Conservation (phyloP, 306 rosid genomes). For the Parietaria judaica region DNA sequence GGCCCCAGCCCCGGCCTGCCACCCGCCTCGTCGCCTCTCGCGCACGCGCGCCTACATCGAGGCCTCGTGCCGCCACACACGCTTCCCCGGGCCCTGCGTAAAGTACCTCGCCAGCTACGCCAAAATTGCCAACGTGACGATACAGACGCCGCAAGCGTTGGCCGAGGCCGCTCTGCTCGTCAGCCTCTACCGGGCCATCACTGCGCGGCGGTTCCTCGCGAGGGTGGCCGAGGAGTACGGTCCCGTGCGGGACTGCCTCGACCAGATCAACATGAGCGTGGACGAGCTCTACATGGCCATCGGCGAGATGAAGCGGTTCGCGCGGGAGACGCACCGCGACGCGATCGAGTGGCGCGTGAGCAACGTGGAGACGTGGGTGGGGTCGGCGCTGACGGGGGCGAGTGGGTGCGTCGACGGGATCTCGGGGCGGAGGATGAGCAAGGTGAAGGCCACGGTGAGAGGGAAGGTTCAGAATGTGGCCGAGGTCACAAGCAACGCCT, state of each 20-base stretch:
- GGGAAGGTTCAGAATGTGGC: constrained; percentile 54
- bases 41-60: constrained; percentile 25
- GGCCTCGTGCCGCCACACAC: constrained; percentile 42
- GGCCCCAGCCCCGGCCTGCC: constrained; percentile 2
- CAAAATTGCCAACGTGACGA: constrained; percentile 12
- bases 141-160: constrained; percentile 28
- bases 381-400: constrained; percentile 53
- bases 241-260: constrained; percentile 38
- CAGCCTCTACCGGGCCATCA: constrained; percentile 38
- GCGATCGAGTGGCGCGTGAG: constrained; percentile 50
- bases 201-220: constrained; percentile 33
- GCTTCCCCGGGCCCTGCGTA: constrained; percentile 34
- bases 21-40: constrained; percentile 17
- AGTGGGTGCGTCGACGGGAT: constrained; percentile 35
- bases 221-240: constrained; percentile 27
- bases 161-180: constrained; percentile 40
- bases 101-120: constrained; percentile 28
- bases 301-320: constrained; percentile 28
- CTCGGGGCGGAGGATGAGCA: constrained; percentile 38
- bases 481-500: constrained; percentile 43
- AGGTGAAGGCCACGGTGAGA: constrained; percentile 38
- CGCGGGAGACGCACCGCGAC: constrained; percentile 5
- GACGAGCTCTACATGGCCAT: constrained; percentile 41
- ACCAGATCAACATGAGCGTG: constrained; percentile 45
- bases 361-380: constrained; percentile 57